Conservation (phyloP, 2,329 filamentous ascomycete species). For the Monosporascus sp. region DNA sequence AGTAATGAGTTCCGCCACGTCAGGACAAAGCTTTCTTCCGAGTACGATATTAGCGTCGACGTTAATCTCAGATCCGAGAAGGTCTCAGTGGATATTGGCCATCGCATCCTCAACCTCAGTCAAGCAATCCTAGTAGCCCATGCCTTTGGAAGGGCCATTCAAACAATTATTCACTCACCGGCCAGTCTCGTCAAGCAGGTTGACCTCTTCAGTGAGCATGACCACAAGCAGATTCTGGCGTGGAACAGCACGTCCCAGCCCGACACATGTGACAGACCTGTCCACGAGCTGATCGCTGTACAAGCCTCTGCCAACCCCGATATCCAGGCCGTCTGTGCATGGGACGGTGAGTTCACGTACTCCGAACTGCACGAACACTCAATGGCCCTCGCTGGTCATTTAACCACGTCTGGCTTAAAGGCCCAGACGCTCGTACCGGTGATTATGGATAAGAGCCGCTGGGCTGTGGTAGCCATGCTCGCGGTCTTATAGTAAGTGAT, state of each 20-base stretch:
- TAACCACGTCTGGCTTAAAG: slow-evolving; percentile 21
- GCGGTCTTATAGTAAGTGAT: slow-evolving; percentile 59
- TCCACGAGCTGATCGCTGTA: slow-evolving; percentile 40
- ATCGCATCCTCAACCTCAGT: slow-evolving; percentile 34
- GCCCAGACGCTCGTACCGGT: slow-evolving; percentile 50
- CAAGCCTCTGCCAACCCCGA: slow-evolving; percentile 34
- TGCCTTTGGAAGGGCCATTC: slow-evolving; percentile 48
- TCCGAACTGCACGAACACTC: slow-evolving; percentile 23
- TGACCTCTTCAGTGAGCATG: slow-evolving; percentile 50
- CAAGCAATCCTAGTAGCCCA: slow-evolving; percentile 44
- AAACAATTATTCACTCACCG: slow-evolving; percentile 37
- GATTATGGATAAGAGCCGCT: slow-evolving; percentile 62
- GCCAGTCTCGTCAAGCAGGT: slow-evolving; percentile 37
- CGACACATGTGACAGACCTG: slow-evolving; percentile 33
- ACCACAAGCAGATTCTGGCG: slow-evolving; percentile 47
- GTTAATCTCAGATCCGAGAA: slow-evolving; percentile 35
- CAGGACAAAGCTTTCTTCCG: slow-evolving; percentile 36
- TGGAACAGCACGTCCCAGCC: slow-evolving; percentile 43
- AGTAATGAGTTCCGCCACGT: slow-evolving; percentile 31
- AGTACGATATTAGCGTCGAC: slow-evolving; percentile 42
- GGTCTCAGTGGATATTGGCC: slow-evolving; percentile 39
- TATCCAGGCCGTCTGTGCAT: slow-evolving; percentile 26
- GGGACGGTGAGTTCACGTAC: slow-evolving; percentile 26
- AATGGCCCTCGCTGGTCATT: slow-evolving; percentile 21
- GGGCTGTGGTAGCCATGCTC: slow-evolving; percentile 64